Evolutionary conservation across 805 yeast species (phyloP).

Genomic region (Scheffersomyces lignosus): DNA sequence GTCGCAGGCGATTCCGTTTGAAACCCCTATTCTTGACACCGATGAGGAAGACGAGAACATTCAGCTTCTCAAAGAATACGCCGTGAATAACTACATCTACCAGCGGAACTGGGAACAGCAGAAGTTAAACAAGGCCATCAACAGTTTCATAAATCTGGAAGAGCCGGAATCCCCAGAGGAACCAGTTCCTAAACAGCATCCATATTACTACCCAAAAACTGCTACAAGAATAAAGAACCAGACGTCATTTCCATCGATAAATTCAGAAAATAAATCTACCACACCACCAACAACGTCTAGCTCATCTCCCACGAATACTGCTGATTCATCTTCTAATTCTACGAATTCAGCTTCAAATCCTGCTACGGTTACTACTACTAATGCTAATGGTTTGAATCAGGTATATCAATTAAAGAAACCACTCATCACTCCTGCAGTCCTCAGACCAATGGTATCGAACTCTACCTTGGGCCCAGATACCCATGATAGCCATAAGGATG

Average conservation of each 20-base stretch:
- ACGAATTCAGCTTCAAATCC: background rate
- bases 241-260: constrained; percentile 18
- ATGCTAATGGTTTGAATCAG: constrained; percentile 24
- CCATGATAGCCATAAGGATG: background rate
- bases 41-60: constrained; percentile 8
- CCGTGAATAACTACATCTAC: constrained; percentile 14
- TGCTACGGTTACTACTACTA: too few relatives aligned
- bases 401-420: constrained; percentile 50
- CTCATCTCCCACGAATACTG: background rate
- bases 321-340: background rate
- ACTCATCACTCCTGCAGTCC: constrained; percentile 52
- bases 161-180: background rate
- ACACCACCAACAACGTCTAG: constrained; percentile 38
- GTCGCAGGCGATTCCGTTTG: background rate
- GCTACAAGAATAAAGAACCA: constrained; percentile 4
- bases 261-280: constrained; percentile 47
- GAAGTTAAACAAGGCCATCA: constrained; percentile 5
- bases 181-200: constrained; percentile 5
- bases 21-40: background rate
- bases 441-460: constrained; percentile 35
- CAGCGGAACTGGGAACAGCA: constrained; percentile 12
- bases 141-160: constrained; percentile 3
- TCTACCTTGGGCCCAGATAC: background rate
- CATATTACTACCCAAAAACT: constrained; percentile 2
- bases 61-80: constrained; percentile 12